These are phyloP conservation scores for Yamagishiella unicocca DNA, from an alignment of 139 green algal species.

Conservation along the genomic window DNA sequence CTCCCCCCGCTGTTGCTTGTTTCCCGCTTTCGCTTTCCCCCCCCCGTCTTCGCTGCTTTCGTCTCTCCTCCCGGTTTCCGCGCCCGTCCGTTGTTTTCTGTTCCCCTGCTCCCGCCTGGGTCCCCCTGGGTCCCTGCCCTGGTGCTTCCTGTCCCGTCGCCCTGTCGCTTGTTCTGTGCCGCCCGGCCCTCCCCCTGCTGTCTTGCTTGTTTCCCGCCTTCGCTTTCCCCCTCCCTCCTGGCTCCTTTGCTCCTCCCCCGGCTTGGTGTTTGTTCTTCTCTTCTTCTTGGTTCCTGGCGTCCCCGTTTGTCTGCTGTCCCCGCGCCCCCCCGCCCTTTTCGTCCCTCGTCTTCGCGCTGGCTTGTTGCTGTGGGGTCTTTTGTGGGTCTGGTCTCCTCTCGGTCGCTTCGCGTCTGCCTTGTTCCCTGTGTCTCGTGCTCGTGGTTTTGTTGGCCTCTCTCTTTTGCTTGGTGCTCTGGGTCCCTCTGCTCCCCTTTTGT, in stretches of 20 bases:
- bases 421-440: constrained; percentile 61
- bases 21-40: neutral
- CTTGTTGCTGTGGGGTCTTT: constrained; percentile 71
- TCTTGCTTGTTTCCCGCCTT: neutral
- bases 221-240: neutral
- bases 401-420: constrained; percentile 54
- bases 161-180: neutral
- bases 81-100: neutral
- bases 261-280: constrained; percentile 74
- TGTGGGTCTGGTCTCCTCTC: constrained; percentile 52
- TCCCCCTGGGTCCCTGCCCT: too few relatives aligned
- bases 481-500: constrained; percentile 80
- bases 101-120: too few relatives aligned
- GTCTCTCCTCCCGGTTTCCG: neutral
- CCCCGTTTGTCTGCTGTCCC: constrained; percentile 74
- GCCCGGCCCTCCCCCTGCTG: too few relatives aligned
- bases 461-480: constrained; percentile 76
- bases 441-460: constrained; percentile 72
- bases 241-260: neutral
- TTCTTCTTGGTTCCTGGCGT: constrained; percentile 85
- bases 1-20: too few relatives aligned
- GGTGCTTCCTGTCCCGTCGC: neutral
- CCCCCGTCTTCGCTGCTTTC: neutral
- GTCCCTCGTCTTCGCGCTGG: constrained; percentile 77
- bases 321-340: constrained; percentile 75